A percentile compares a stretch with the other conserved stretches of the same genome.
Evolutionary conservation across 2,329 filamentous ascomycete genomes (phyloP).

Genomic region (Colletotrichum nymphaeae): DNA sequence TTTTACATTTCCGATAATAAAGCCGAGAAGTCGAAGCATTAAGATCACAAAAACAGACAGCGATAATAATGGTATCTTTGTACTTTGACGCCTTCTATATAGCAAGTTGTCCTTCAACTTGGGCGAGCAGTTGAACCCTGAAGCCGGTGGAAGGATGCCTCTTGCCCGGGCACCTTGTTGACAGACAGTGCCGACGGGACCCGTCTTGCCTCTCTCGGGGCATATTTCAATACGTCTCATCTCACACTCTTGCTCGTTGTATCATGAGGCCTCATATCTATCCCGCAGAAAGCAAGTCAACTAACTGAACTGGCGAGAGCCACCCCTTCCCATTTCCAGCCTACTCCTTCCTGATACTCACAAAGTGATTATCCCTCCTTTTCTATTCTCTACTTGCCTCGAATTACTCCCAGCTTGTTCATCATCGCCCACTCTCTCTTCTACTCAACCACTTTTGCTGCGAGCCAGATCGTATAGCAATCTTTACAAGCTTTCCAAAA

Average conservation of each 20-base stretch:
- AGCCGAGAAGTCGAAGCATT: not conserved
- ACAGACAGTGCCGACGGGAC: not conserved
- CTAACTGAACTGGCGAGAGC: not conserved
- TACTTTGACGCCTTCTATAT: too few relatives aligned
- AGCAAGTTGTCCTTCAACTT: not conserved
- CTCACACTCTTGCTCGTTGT: not conserved
- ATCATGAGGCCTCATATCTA: not conserved
- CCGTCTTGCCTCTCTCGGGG: not conserved
- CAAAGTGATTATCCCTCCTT: not conserved
- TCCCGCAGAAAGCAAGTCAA: not conserved
- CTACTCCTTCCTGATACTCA: not conserved
- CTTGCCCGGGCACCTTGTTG: not conserved
- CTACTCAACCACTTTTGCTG: not conserved
- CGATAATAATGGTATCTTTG: not conserved
- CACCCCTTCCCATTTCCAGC: not conserved
- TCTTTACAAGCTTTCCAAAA: not conserved
- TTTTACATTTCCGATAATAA: not conserved
- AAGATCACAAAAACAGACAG: too few relatives aligned
- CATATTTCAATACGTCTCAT: not conserved
- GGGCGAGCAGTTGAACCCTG: not conserved
- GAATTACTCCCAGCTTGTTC: fast-evolving
- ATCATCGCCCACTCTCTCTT: not conserved
- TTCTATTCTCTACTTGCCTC: not conserved
- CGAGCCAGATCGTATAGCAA: not conserved
- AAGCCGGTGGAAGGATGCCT: not conserved